Evolutionary conservation across 345 rosid genomes (phyloP), one percentile per base, ranked within the genome.

Genomic region (Dimocarpus longan): DNA sequence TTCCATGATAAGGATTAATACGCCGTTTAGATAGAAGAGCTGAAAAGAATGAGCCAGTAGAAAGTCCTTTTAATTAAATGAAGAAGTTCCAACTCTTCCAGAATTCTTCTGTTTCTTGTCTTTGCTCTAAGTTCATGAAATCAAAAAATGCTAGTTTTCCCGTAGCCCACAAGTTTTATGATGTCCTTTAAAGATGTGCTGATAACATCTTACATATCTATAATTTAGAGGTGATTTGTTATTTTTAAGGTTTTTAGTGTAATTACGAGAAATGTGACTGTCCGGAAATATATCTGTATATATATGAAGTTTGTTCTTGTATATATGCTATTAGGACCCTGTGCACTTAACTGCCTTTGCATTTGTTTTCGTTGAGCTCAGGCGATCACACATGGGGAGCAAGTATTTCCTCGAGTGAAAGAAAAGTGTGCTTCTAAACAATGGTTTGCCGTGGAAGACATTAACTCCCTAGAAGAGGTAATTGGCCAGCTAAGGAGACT

Each of bases 331-430:
- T 10, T 39, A 68, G 40, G 28, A 24, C 50, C 24, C 22, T 18
- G 10, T 5, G 54, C n/a, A 8, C 28, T 68, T 39, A 54, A 15
- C 71, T 10, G 8, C 13, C 21, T 37, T 6, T 73, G 19, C 68
- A 81, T 69, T 52, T 4, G 37, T 71, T 48, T 37, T 73, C 26
- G 46, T 54, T 80, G 68, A 76, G 16, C 74, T 76, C 82, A 94
- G 99, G 98, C 91, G 75, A 91, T 94, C 72, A 95, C 98, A 74
- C 91, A 97, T 56, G 98, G 98, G 69, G 98, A 94, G 86, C 98
- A 93, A 88, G 98, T 97, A 57, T 93, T 93, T 80, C 99, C 98
- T 0, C 88, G 98, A 73, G 97, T 94, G 42, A 94, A 91, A 76
- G 98, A 97, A 57, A 94, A 89, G 82, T 92, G 97, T 86, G 82